phyloP scores from a whole-genome alignment of 345 rosid genomes.

The Stellera chamaejasme region DNA sequence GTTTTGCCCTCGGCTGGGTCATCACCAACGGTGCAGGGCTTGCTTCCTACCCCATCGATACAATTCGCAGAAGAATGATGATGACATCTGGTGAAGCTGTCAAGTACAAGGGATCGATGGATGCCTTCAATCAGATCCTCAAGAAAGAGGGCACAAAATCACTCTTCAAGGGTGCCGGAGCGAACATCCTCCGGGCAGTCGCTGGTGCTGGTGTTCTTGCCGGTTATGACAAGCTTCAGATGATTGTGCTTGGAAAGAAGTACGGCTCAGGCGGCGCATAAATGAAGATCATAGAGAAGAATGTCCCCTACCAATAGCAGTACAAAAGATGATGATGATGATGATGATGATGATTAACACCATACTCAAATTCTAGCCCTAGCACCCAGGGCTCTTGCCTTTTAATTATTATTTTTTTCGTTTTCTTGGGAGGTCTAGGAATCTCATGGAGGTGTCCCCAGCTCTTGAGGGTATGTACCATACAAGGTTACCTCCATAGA shows the following conservation, averaged over 20 bases:
- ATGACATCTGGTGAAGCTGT: slow-evolving; percentile 52
- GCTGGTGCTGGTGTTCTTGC: slow-evolving; percentile 49
- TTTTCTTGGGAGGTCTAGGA: no score
- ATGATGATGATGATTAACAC: no score
- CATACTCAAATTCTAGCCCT: no score
- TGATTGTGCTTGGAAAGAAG: slow-evolving; percentile 36
- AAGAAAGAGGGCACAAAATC: slow-evolving; percentile 36
- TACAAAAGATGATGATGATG: no score
- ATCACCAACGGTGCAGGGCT: slow-evolving; percentile 43
- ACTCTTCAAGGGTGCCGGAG: slow-evolving; percentile 46
- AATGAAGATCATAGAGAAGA: background rate
- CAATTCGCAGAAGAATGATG: slow-evolving; percentile 44
- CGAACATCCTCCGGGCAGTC: slow-evolving; percentile 40
- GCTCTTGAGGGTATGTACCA: no score
- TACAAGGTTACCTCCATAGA: no score
- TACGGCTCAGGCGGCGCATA: slow-evolving; percentile 39
- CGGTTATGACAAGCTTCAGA: slow-evolving; percentile 38
- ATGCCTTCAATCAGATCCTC: slow-evolving; percentile 28
- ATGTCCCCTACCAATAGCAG: no score
- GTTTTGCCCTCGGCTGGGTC: slow-evolving; percentile 41
- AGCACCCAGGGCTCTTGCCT: no score
- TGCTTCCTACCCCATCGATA: slow-evolving; percentile 38
- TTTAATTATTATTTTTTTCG: no score
- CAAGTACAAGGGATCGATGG: slow-evolving; percentile 33
- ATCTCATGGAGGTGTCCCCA: no score